Conservation (phyloP, 2,329 filamentous ascomycete genomes). For the Neocucurbitaria cava region DNA sequence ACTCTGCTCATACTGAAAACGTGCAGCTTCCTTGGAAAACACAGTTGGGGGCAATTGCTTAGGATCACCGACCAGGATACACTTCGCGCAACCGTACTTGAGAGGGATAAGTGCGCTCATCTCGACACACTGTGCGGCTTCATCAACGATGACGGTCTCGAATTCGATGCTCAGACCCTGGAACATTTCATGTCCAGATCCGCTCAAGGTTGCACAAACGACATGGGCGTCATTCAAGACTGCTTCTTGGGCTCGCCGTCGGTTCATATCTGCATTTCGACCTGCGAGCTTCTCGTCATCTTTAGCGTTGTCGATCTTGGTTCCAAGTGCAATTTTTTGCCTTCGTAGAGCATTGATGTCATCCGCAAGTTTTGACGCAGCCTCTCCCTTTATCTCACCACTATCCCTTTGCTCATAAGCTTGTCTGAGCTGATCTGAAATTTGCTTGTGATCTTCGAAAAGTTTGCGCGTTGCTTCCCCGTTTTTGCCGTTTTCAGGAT, state of each 20-base stretch:
- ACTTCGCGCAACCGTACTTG: constrained; percentile 97
- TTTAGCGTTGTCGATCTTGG: constrained; percentile 84
- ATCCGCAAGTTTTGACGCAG: constrained; percentile 72
- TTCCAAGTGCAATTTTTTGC: constrained; percentile 77
- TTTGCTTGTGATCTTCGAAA: constrained; percentile 70
- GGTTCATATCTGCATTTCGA: constrained; percentile 84
- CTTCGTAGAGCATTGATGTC: constrained; percentile 80
- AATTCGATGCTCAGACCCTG: constrained; percentile 94
- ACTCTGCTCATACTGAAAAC: constrained; percentile 96
- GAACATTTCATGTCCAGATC: constrained; percentile 97
- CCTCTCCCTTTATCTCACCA: constrained; percentile 65
- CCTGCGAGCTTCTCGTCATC: constrained; percentile 82
- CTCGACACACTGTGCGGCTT: constrained; percentile 97
- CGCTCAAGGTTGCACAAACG: constrained; percentile 92
- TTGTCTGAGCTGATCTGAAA: constrained; percentile 71
- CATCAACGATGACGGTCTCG: constrained; percentile 97
- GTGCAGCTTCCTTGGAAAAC: constrained; percentile 88
- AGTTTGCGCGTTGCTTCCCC: constrained; percentile 66
- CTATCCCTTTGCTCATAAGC: constrained; percentile 73
- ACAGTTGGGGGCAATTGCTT: constrained; percentile 97
- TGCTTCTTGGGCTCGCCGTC: constrained; percentile 85
- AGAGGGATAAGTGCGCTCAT: constrained; percentile 94
- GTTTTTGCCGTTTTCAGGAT: constrained; percentile 48
- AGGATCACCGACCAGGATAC: constrained; percentile 95
- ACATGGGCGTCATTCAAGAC: constrained; percentile 91